Evolutionary conservation across 768 basidiomycete genomes (phyloP).

Genomic region (Phylloporus sp.): DNA sequence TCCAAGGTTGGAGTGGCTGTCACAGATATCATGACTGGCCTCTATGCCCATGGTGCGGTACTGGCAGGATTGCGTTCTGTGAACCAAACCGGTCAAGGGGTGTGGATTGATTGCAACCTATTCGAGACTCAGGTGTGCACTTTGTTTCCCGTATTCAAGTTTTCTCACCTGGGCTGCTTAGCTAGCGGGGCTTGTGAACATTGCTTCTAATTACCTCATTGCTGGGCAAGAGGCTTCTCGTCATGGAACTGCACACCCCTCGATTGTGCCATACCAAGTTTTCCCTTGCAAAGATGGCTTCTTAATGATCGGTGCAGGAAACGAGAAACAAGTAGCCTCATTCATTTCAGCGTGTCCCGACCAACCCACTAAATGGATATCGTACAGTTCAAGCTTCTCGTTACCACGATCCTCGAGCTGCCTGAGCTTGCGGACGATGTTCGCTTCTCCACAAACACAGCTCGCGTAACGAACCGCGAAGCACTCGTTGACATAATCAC

Average conservation of each 20-base stretch:
- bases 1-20: constrained; percentile 95
- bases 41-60: constrained; percentile 91
- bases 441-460: constrained; percentile 69
- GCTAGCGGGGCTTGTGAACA: constrained; percentile 89
- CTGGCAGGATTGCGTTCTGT: constrained; percentile 86
- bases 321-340: constrained; percentile 68
- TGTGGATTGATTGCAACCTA: constrained; percentile 89
- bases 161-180: constrained; percentile 28
- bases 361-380: constrained; percentile 11
- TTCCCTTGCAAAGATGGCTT: constrained; percentile 86
- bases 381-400: constrained; percentile 65
- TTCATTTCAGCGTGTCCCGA: constrained; percentile 1
- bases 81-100: constrained; percentile 79
- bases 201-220: constrained; percentile 91
- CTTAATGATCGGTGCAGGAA: constrained; percentile 92
- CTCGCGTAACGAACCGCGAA: constrained; percentile 71
- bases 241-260: constrained; percentile 92
- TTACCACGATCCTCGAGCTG: constrained; percentile 55
- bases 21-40: constrained; percentile 82
- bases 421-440: constrained; percentile 58
- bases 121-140: constrained; percentile 80
- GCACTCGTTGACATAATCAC: constrained; percentile 69
- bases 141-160: not conserved
- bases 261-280: constrained; percentile 90
- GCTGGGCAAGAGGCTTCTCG: constrained; percentile 77